Conservation (phyloP, 805 yeast species). For the Suhomyces tanzawaensis region DNA sequence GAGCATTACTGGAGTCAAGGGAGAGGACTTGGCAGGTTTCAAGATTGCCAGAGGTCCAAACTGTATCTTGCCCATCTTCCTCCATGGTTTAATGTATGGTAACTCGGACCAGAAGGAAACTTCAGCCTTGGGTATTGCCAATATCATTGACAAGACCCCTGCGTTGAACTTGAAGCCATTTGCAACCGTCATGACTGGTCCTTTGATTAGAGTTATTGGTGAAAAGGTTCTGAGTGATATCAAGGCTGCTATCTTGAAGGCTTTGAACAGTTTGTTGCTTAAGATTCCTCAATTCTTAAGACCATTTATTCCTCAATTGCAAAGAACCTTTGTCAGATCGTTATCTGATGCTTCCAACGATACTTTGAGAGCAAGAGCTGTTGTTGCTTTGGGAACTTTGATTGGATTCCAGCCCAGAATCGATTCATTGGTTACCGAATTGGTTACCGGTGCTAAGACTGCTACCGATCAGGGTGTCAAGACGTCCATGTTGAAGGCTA, state of each 20-base stretch:
- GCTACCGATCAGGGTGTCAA: slow-evolving; percentile 70
- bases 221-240: slow-evolving; percentile 90
- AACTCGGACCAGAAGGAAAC: slow-evolving; percentile 75
- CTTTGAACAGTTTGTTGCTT: slow-evolving; percentile 71
- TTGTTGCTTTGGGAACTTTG: slow-evolving; percentile 82
- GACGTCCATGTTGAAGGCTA: slow-evolving; percentile 80
- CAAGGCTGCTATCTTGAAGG: slow-evolving; percentile 88
- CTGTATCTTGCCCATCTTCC: slow-evolving; percentile 84
- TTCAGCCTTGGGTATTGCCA: slow-evolving; percentile 88
- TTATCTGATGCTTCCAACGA: slow-evolving; percentile 76
- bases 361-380: slow-evolving; percentile 76
- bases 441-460: slow-evolving; percentile 69
- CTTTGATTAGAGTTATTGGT: slow-evolving; percentile 95
- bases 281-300: slow-evolving; percentile 88
- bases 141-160: slow-evolving; percentile 80
- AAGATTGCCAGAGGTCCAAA: slow-evolving; percentile 78
- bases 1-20: slow-evolving; percentile 57
- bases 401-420: slow-evolving; percentile 89
- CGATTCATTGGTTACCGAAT: slow-evolving; percentile 85
- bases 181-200: slow-evolving; percentile 94
- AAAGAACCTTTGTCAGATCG: slow-evolving; percentile 93
- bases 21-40: slow-evolving; percentile 72
- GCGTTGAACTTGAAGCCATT: slow-evolving; percentile 78
- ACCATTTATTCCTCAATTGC: slow-evolving; percentile 96
- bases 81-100: slow-evolving; percentile 96